phyloP scores from a whole-genome alignment of 768 basidiomycete genomes.

The Macrolepiota albuminosa region DNA sequence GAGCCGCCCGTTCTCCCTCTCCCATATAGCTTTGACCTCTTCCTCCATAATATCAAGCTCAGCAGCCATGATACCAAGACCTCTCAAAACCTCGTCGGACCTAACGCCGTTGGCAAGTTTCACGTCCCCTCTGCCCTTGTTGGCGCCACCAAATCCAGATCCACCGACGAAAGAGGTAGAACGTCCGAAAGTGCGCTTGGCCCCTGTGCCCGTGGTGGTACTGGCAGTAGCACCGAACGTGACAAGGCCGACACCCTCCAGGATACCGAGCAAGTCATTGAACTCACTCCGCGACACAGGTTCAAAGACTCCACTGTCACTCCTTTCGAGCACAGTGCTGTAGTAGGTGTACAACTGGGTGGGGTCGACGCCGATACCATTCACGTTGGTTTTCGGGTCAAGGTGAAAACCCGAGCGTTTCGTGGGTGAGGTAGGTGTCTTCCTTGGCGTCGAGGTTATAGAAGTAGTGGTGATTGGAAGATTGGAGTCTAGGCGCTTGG shows the following conservation, averaged over 20 bases:
- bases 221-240: slow-evolving; percentile 14
- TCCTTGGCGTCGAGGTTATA: slow-evolving; percentile 29
- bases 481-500: slow-evolving; percentile 54
- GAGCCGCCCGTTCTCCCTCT: slow-evolving; percentile 43
- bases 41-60: slow-evolving; percentile 40
- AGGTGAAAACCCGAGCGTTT: slow-evolving; percentile 46
- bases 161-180: slow-evolving; percentile 51
- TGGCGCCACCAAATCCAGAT: slow-evolving; percentile 28
- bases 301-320: slow-evolving; percentile 49
- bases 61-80: slow-evolving; percentile 45
- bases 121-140: slow-evolving; percentile 43
- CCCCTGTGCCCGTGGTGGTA: slow-evolving; percentile 18
- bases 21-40: slow-evolving; percentile 50
- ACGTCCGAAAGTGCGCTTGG: slow-evolving; percentile 50
- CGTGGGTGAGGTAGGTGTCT: slow-evolving; percentile 35
- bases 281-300: slow-evolving; percentile 77
- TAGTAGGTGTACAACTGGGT: slow-evolving; percentile 66
- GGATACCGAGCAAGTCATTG: slow-evolving; percentile 59
- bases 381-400: slow-evolving; percentile 15
- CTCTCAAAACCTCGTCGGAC: slow-evolving; percentile 65
- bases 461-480: slow-evolving; percentile 44
- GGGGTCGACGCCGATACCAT: slow-evolving; percentile 45
- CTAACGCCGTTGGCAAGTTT: slow-evolving; percentile 59
- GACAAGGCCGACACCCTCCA: slow-evolving; percentile 67
- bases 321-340: slow-evolving; percentile 48